Evolutionary conservation across 1,284 basidiomycete species (phyloP), one percentile per base, ranked within the genome.

Genomic region (Trichosporon sp.): DNA sequence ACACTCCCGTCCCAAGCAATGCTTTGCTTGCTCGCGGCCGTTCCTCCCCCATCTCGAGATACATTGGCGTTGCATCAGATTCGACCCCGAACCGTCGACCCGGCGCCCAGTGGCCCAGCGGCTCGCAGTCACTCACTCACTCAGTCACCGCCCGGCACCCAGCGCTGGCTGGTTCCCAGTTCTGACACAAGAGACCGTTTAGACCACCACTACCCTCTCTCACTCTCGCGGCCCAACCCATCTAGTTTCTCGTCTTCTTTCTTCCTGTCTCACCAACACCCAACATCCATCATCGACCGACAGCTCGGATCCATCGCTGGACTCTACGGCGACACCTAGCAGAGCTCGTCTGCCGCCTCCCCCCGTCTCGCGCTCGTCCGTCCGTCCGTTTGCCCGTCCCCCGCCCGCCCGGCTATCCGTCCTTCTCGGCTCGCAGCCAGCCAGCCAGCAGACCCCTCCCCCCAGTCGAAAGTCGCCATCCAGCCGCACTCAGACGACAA

Each of bases 1-100:
- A 54, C 49, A 54, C 49, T 54, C 49, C 49, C 49, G 49, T 54
- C 49, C 49, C 49, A 54, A 54, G 14, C 27, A 52, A n/a, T n/a
- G n/a, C n/a, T n/a, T n/a, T n/a, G n/a, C n/a, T 29, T 52, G 13
- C 46, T 52, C 16, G 46, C 46, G 46, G 46, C 27, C 46, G 49
- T 16, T n/a, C 27, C 49, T 54, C 49, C 49, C n/a, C 49, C 49
- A 54, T n/a, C 49, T 27, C 49, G 31, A 54, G 27, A 54, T 54
- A 29, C n/a, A n/a, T n/a, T n/a, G n/a, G 49, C 25, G 11, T 29
- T n/a, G 49, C 49, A 31, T 29, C 49, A 31, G 49, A 54, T 54
- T 29, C 49, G 49, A 54, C 49, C 49, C 49, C 40, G 40, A 44
- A 44, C 16, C 36, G 16, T 37, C 16, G 36, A 37, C 6, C 10